These are phyloP conservation scores for Penicillium psychrofluorescens DNA, from an alignment of 495 filamentous ascomycete species.

Conservation along the genomic window DNA sequence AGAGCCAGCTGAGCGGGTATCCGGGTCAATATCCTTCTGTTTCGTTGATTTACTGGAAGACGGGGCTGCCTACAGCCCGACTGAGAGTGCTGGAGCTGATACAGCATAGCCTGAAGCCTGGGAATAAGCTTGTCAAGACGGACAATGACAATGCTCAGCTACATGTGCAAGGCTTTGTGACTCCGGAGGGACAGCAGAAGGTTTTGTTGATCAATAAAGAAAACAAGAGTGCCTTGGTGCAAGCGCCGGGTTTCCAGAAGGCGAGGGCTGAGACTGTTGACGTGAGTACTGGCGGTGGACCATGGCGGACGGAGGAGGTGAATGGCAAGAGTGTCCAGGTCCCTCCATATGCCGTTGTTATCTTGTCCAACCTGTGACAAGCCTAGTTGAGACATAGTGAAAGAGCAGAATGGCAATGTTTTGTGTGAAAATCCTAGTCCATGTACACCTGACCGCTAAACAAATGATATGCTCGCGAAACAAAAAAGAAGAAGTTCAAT, in stretches of 20 bases:
- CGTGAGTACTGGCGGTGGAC: not conserved
- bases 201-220: conserved; percentile 1
- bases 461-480: too few species aligned
- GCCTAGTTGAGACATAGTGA: too few species aligned
- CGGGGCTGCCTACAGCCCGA: conserved; percentile 2
- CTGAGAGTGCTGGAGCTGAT: conserved; percentile 1
- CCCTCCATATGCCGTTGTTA: conserved; percentile 1
- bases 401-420: too few species aligned
- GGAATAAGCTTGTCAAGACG: not conserved
- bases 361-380: not conserved
- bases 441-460: too few species aligned
- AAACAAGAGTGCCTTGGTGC: not conserved
- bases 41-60: conserved; percentile 2
- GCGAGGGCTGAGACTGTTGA: not conserved
- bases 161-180: not conserved
- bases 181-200: not conserved
- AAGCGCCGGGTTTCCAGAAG: not conserved
- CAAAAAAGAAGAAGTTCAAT: too few species aligned
- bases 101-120: not conserved
- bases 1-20: conserved; percentile 5
- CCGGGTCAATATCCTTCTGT: conserved; percentile 6
- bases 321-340: not conserved
- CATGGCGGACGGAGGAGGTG: conserved; percentile 1
- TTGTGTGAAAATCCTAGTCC: too few species aligned
- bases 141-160: too few species aligned